Base-by-base conservation (phyloP, 176 grass and related monocot genomes). In the Triticum monococcum region DNA sequence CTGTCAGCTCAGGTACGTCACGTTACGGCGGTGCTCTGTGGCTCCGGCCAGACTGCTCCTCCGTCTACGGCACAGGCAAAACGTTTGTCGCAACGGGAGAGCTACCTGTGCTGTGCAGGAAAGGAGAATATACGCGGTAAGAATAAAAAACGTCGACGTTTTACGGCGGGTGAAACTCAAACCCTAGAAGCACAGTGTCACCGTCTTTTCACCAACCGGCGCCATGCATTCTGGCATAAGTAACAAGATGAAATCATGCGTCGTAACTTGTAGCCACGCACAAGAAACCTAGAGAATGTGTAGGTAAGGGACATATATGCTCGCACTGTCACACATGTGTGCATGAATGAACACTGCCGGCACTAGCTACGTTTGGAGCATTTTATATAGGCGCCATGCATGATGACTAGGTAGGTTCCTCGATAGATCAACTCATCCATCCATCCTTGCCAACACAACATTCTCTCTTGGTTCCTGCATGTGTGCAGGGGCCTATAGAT, bases 401-500 rank as follows among this genome's bases (percentile, higher is more conserved):
- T 77, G 17, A 64, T 82, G 23, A 12, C 28, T 30, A 37, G 48
- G 20, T 18, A 65, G 88, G 16, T 83, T 83, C 41, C 38, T 17
- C 73, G 45, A 66, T 36, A 48, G 40, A 83, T 79, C 41, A 46
- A 38, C 13, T 72, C 23, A 18, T 8, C 6, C 4, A 5, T 5
- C 35, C 45, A 2, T 62, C n/a, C 5, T 62, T 37, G 62, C 61
- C 60, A 52, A 13, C 77, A 43, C 76, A 88, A 77, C 81, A 64
- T 77, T 88, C 77, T 74, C 31, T 50, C 61, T 57, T 70, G 81
- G 68, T 84, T 81, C 33, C 64, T 76, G 60, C 46, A 40, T 69
- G 23, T 31, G 13, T 80, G 23, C 72, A 54, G 66, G 25, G 76
- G 59, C 3, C 46, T 78, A 65, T 30, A 82, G 14, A 77, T 36